phyloP scores from a whole-genome alignment of 306 rosid genomes.

The Cicer cuneatum region DNA sequence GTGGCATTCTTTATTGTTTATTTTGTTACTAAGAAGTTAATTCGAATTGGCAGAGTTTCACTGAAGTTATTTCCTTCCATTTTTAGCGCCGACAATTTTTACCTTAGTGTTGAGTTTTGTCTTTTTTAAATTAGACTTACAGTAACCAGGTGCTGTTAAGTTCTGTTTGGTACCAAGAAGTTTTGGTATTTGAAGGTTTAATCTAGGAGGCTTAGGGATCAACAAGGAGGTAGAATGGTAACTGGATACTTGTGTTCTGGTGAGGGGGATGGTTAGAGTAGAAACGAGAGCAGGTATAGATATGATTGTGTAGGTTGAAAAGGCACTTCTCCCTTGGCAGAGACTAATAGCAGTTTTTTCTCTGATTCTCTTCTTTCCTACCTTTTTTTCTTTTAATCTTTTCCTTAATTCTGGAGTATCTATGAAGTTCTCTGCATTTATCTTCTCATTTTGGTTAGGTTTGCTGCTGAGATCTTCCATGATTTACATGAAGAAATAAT shows the following conservation, averaged over 20 bases:
- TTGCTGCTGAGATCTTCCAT: slow-evolving; percentile 97
- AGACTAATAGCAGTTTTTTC: slow-evolving; percentile 2
- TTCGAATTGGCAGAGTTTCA: slow-evolving; percentile 26
- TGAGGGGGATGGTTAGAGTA: not conserved
- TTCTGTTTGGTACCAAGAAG: not conserved
- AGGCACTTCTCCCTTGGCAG: not conserved
- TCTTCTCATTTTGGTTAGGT: slow-evolving; percentile 59
- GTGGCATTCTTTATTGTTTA: slow-evolving; percentile 7
- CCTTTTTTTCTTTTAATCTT: not conserved
- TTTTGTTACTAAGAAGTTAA: slow-evolving; percentile 21
- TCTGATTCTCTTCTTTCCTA: not conserved
- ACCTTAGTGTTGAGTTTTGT: not conserved
- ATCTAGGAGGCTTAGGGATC: not conserved
- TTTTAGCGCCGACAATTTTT: slow-evolving; percentile 5
- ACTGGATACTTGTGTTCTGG: not conserved
- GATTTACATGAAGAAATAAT: slow-evolving; percentile 97
- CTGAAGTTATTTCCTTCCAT: slow-evolving; percentile 29
- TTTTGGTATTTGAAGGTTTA: not conserved
- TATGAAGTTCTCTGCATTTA: slow-evolving; percentile 42
- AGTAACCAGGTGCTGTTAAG: slow-evolving; percentile 21
- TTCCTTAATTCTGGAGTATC: not conserved
- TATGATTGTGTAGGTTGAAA: not conserved
- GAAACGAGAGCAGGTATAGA: not conserved
- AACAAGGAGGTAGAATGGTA: not conserved
- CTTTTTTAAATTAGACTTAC: not conserved